Evolutionary conservation across 2,329 filamentous ascomycete genomes (phyloP), one percentile per base, ranked within the genome.

Genomic region (Parastagonospora nodorum): DNA sequence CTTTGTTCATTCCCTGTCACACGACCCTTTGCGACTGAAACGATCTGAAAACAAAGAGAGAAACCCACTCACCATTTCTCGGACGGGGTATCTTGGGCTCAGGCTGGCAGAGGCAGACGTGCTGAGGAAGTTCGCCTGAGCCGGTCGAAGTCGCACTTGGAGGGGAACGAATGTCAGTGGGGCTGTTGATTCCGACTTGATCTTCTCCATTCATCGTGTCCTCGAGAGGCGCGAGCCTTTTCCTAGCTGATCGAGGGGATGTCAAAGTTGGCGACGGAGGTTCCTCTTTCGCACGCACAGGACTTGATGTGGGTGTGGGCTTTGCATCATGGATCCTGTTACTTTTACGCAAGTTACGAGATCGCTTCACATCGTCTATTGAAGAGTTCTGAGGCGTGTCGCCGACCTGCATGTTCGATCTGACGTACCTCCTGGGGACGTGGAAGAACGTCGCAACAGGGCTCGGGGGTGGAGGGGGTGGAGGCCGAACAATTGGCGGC

Each of bases 41-140:
- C 40, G 37, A 33, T 49, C 43, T 38, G 35, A 27, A 27, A 29
- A 37, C 9, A 42, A 55, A 67, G 51, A 66, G 66, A 67, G 57
- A 58, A 64, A 54, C 29, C 44, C 43, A 79, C 85, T 75, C 75
- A 88, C 86, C 85, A 78, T 89, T 89, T 73, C 86, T 82, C 60
- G 86, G 86, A 63, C 86, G 78, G 51, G 86, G 86, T 54, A 89
- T 88, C 72, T 88, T 89, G 19, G 85, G 86, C 64, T 88, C 86
- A 33, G 85, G 85, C 63, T 87, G 85, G 72, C 86, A 89, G 62
- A 89, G 80, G 74, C 86, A 89, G 56, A 88, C 83, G 58, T 85
- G 80, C 27, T 74, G 69, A 42, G 70, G 71, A 24, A 59, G 53
- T 31, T 73, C 68, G 48, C 57, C 59, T 57, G 66, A 67, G 9